Evolutionary conservation across 208 protist genomes (phyloP).

Genomic region (Acanthamoeba healyi): DNA sequence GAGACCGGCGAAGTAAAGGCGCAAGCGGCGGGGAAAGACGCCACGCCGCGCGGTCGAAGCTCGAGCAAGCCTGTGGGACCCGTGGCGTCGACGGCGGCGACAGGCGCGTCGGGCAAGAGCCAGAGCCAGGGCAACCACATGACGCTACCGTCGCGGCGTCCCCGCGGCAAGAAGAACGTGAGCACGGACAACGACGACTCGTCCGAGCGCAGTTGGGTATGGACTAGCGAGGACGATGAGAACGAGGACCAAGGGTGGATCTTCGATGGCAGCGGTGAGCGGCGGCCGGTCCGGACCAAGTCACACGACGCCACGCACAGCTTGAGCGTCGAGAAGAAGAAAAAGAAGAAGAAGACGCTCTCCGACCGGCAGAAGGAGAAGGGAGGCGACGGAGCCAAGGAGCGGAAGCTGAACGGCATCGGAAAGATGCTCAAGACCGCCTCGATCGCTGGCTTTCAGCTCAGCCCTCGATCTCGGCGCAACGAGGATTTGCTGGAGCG

Average conservation of each 20-base stretch:
- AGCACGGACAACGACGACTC: not conserved
- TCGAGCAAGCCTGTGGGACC: too few relatives aligned
- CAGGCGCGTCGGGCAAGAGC: too few relatives aligned
- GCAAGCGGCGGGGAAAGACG: too few relatives aligned
- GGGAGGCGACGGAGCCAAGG: not conserved
- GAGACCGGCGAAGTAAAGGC: too few relatives aligned
- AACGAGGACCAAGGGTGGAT: not conserved
- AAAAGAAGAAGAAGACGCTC: slow-evolving; percentile 1
- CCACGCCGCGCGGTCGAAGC: too few relatives aligned
- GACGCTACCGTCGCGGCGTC: not conserved
- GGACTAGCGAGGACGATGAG: not conserved
- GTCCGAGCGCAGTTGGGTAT: not conserved
- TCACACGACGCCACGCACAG: not conserved
- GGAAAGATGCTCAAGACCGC: not conserved
- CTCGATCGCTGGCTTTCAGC: not conserved
- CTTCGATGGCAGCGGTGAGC: not conserved
- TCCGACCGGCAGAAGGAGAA: not conserved
- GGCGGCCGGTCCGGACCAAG: not conserved
- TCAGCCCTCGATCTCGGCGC: not conserved
- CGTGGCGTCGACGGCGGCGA: too few relatives aligned
- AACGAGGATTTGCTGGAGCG: not conserved
- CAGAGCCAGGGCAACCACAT: too few relatives aligned
- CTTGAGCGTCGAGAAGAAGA: not conserved
- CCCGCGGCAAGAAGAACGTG: not conserved
- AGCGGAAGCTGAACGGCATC: not conserved